Evolutionary conservation across 176 grass and related monocot species (phyloP).

Genomic region (Oryza glumipatula): DNA sequence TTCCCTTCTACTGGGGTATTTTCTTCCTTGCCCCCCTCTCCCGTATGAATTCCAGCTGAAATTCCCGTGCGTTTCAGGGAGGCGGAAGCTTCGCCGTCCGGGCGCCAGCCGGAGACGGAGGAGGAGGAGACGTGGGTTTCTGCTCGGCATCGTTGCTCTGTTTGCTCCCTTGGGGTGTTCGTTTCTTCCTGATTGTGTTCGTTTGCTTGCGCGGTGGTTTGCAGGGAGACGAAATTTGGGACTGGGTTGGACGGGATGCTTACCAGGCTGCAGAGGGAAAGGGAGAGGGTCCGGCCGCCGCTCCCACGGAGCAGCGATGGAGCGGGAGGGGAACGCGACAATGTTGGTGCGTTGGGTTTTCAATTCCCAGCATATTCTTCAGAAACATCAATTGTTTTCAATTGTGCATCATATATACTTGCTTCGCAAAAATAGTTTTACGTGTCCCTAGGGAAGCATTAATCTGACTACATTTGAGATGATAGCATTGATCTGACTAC

Average conservation of each 20-base stretch:
- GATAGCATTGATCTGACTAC: neutral
- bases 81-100: conserved; percentile 21
- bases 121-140: conserved; percentile 38
- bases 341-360: conserved; percentile 37
- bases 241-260: conserved; percentile 57
- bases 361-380: neutral
- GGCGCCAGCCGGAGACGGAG: conserved; percentile 11
- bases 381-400: conserved; percentile 16
- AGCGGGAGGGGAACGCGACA: neutral
- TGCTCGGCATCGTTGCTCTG: neutral
- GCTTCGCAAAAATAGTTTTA: neutral
- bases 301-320: neutral
- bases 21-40: neutral
- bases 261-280: conserved; percentile 51
- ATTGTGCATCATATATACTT: neutral
- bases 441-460: neutral
- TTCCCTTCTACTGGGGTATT: neutral
- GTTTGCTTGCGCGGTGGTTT: neutral
- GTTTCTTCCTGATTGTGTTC: neutral
- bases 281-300: conserved; percentile 31
- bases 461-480: neutral
- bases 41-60: neutral
- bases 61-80: conserved; percentile 30
- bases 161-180: neutral
- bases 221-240: conserved; percentile 31